These are phyloP conservation scores for Russula sp. DNA, from an alignment of 768 basidiomycete species.

Conservation along the genomic window DNA sequence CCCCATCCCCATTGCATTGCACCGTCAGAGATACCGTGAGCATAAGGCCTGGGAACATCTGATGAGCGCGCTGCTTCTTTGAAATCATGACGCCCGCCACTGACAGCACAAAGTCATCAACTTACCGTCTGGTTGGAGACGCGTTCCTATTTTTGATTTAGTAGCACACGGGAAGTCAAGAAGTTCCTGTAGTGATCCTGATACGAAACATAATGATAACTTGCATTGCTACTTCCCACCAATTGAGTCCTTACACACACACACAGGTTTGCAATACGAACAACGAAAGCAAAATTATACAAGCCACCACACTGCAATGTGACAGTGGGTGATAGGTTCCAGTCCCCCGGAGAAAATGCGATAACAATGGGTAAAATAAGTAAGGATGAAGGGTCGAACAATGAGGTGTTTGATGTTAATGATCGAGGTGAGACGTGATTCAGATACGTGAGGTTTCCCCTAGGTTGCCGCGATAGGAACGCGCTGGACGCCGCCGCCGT, in stretches of 20 bases:
- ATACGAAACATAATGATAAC: constrained; percentile 20
- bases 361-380: constrained; percentile 5
- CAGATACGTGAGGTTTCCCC: constrained; percentile 1
- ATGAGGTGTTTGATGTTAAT: constrained; percentile 4
- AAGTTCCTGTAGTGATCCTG: neutral
- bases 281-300: constrained; percentile 12
- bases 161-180: neutral
- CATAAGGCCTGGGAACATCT: neutral
- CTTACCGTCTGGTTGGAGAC: constrained; percentile 13
- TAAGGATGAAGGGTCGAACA: constrained; percentile 1
- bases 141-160: constrained; percentile 16
- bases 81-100: constrained; percentile 4
- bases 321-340: neutral
- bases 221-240: constrained; percentile 18
- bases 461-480: constrained; percentile 7
- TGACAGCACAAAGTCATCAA: constrained; percentile 3
- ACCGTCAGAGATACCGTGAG: neutral
- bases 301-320: constrained; percentile 4
- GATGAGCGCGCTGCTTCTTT: constrained; percentile 8
- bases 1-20: neutral
- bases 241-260: constrained; percentile 14
- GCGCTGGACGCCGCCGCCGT: neutral
- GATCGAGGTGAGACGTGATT: constrained; percentile 12
- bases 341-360: neutral
- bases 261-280: constrained; percentile 13